Evolutionary conservation across 78 protist genomes (phyloP), one percentile per base, ranked within the genome.

Genomic region (Tieghemostelium lacteum): DNA sequence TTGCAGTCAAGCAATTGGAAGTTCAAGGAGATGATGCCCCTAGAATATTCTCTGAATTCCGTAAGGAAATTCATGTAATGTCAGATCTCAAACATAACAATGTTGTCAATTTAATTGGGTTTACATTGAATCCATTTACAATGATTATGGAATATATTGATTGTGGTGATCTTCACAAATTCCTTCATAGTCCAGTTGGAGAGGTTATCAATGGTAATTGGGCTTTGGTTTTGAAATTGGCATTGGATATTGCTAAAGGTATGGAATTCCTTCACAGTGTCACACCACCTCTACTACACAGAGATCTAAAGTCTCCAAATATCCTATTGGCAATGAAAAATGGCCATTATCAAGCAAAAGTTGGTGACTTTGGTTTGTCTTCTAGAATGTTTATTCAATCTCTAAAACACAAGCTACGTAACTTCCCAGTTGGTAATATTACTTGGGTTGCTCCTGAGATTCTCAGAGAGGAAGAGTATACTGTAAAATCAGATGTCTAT

Each of bases 371-470:
- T 77, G 93, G 93, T 40, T 28, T 77, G 0, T 55, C 73, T 14
- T 77, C 85, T 0, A 36, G 87, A 24, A 70, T 88, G 86, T 63
- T 88, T 50, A 88, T 88, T 33, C 78, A 72, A 64, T 71, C 93
- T 0, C 67, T 88, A 0, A 39, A 39, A 37, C 88, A 88, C 40
- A 88, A 88, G 37, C 61, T 88, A 17, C 49, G 88, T 33, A 75
- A 88, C 26, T 83, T 83, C 50, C 91, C 91, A 26, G 91, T 83
- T 31, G 91, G 91, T 58, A 83, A 83, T 70, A 83, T 83, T 17
- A 83, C 91, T 8, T 88, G 93, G 93, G 80, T 88, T 0, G 93
- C 93, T n/a, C 93, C 93, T 19, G 93, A 77, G 7, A 88, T 74
- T 40, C 37, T 77, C 6, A 19, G 93, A 4, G 93, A 88, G 17